Conservation (phyloP, 306 rosid species). For the Lathyrus sativus region DNA sequence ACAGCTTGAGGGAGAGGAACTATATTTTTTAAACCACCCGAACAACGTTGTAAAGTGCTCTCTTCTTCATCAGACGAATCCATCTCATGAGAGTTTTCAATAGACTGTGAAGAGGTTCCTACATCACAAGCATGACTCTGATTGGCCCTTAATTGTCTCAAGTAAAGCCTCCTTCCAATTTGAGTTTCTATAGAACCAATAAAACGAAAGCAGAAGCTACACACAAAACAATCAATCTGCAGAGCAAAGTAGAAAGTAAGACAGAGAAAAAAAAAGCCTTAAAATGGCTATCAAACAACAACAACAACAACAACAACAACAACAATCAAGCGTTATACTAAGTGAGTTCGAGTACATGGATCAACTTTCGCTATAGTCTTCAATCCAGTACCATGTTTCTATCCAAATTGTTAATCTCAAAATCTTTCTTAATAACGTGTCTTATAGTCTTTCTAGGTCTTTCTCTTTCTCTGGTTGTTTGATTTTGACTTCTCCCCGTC, state of each 20-base stretch:
- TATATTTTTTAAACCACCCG: constrained; percentile 52
- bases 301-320: too few species aligned
- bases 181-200: constrained; percentile 86
- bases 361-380: too few species aligned
- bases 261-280: neutral
- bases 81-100: constrained; percentile 40
- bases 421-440: too few species aligned
- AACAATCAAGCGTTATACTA: too few species aligned
- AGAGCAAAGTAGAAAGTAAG: constrained; percentile 32
- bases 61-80: constrained; percentile 63
- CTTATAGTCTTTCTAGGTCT: too few species aligned
- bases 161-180: constrained; percentile 85
- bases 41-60: constrained; percentile 40
- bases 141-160: constrained; percentile 64
- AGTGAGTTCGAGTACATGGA: too few species aligned
- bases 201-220: constrained; percentile 87
- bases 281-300: neutral
- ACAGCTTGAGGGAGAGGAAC: constrained; percentile 59
- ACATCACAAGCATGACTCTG: constrained; percentile 50
- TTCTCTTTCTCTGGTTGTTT: too few species aligned
- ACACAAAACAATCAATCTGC: constrained; percentile 92
- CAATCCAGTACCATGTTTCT: too few species aligned
- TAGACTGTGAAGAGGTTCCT: constrained; percentile 39
- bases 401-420: too few species aligned
- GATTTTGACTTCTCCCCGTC: too few species aligned